Evolutionary conservation across 2,329 filamentous ascomycete genomes (phyloP), one percentile per base, ranked within the genome.

Genomic region (Diplodia intermedia): DNA sequence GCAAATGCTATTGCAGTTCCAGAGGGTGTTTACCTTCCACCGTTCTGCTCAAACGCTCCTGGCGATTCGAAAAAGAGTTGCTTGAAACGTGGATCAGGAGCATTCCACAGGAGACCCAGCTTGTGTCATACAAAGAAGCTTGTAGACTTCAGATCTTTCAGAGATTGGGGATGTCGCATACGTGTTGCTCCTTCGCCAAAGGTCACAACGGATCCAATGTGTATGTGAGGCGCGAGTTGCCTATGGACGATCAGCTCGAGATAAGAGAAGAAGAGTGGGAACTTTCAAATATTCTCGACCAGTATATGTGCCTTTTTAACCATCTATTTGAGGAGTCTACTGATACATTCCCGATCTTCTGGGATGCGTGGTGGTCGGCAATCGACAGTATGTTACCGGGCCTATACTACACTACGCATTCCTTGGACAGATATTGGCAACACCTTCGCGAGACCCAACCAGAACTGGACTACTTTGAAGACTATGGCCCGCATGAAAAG

Each of bases 391-490:
- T 11, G 6, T 11, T 47, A 7, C 18, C 43, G 0, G 7, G 0
- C 18, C 40, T 3, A 20, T 4, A n/a, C 18, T 9, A 9, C 0
- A n/a, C 6, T 1, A 7, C 5, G 0, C 8, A 9, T 47, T 3
- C 40, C 18, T 6, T 9, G 18, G 43, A 20, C 11, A 2, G 2
- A 4, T 47, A 47, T 4, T 20, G 43, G 43, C 8, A 18, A 6
- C 43, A 0, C 43, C 43, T 9, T n/a, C 20, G 7, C 18, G 18
- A 47, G 7, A 4, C 43, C n/a, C 4, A 3, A 20, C 0, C 43
- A 20, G 43, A n/a, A 6, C 15, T 52, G 20, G 49, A 29, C 8
- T 8, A 26, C 4, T 29, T 20, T 11, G 8, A 52, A 12, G 9
- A 8, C 1, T 52, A 52, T 4, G 23, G 49, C 1, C 49, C 49